Evolutionary conservation across 768 basidiomycete genomes (phyloP).

Genomic region (Dacryopinax primogenitus): DNA sequence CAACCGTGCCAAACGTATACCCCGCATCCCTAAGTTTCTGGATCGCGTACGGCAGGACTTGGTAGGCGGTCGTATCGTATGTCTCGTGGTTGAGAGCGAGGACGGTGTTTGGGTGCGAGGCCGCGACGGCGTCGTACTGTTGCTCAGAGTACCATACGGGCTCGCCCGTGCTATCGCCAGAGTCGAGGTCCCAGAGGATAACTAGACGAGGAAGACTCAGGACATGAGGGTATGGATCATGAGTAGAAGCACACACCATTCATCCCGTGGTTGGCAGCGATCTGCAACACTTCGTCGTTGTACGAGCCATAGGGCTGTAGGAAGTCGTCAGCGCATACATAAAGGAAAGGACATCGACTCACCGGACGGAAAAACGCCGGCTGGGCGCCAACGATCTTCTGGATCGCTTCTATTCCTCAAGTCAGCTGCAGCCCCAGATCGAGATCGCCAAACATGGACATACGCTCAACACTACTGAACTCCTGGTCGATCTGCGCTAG

Average conservation of each 20-base stretch:
- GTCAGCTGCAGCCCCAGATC: neutral
- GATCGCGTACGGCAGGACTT: conserved; percentile 20
- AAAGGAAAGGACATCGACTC: neutral
- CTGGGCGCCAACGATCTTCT: conserved; percentile 8
- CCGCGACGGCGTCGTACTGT: conserved; percentile 15
- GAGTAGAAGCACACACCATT: conserved; percentile 10
- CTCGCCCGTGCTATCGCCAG: conserved; percentile 3
- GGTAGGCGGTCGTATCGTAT: conserved; percentile 18
- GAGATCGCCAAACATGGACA: neutral
- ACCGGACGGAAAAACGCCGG: conserved; percentile 11
- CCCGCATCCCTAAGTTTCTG: conserved; percentile 16
- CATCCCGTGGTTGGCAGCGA: conserved; percentile 22
- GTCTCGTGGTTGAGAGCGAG: conserved; percentile 23
- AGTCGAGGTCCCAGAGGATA: neutral
- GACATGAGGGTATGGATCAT: neutral
- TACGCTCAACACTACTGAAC: neutral
- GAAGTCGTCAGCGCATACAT: neutral
- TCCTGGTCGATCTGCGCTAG: neutral
- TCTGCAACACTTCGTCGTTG: conserved; percentile 30
- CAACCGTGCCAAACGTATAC: conserved; percentile 23
- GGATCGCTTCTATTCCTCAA: neutral
- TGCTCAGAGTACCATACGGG: conserved; percentile 3
- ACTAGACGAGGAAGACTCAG: neutral
- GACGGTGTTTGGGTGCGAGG: conserved; percentile 16
- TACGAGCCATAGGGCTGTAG: conserved; percentile 32